Conservation (phyloP, 805 yeast species). For the Wickerhamiella allomyrinae region DNA sequence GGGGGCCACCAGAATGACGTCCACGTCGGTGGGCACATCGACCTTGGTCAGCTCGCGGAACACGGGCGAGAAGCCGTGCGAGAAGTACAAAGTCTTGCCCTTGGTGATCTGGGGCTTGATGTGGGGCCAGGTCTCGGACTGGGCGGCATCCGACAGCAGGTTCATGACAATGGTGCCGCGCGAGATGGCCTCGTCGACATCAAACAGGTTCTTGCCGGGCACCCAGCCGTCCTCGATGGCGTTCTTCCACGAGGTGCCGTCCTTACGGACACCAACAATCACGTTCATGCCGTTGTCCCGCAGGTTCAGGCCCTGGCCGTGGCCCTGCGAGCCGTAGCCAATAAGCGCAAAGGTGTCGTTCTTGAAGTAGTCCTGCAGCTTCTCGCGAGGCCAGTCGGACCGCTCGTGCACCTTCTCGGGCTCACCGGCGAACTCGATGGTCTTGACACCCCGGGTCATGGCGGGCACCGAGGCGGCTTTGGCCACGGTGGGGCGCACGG, state of each 20-base stretch:
- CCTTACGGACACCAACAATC: constrained; percentile 93
- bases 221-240: constrained; percentile 99
- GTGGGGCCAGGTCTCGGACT: constrained; percentile 90
- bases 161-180: constrained; percentile 94
- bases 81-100: constrained; percentile 96
- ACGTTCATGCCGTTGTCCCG: constrained; percentile 98
- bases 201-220: constrained; percentile 96
- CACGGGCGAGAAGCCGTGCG: constrained; percentile 99
- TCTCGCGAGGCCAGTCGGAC: constrained; percentile 99
- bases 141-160: constrained; percentile 98
- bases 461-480: constrained; percentile 35
- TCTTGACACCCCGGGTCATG: constrained; percentile 81
- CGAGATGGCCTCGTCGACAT: constrained; percentile 80
- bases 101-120: constrained; percentile 85
- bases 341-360: constrained; percentile 93
- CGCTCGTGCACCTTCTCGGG: constrained; percentile 96
- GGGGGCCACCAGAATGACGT: constrained; percentile 98
- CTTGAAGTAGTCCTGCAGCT: constrained; percentile 90
- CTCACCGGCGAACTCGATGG: constrained; percentile 88
- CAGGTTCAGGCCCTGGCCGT: constrained; percentile 98
- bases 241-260: constrained; percentile 99
- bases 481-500: constrained; percentile 21
- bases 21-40: constrained; percentile 87
- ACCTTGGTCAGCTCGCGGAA: constrained; percentile 96
- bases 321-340: constrained; percentile 99